phyloP scores from a whole-genome alignment of 495 filamentous ascomycete genomes.

The Neurospora sublineolata region DNA sequence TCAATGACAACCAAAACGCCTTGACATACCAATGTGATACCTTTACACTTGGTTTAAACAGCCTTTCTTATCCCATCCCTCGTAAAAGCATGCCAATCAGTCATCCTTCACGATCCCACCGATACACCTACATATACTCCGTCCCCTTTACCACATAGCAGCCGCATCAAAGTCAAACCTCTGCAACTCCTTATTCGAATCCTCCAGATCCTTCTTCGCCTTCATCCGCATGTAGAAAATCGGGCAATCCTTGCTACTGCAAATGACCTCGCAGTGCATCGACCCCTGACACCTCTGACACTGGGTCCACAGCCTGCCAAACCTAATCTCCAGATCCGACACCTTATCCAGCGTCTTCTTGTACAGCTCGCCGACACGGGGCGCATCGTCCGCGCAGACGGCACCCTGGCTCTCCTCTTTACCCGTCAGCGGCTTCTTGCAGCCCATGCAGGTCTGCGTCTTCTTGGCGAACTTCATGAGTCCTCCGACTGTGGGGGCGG shows the following conservation, averaged over 20 bases:
- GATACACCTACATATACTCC: background rate
- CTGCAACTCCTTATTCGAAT: slow-evolving; percentile 79
- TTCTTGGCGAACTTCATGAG: slow-evolving; percentile 98
- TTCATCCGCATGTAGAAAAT: slow-evolving; percentile 99
- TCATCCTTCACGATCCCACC: background rate
- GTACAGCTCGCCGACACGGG: slow-evolving; percentile 84
- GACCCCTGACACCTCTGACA: slow-evolving; percentile 97
- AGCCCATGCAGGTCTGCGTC: slow-evolving; percentile 95
- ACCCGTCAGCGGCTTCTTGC: slow-evolving; percentile 82
- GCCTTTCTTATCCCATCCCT: background rate
- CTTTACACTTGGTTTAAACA: background rate
- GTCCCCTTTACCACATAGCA: slow-evolving; percentile 34
- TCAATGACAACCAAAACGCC: background rate
- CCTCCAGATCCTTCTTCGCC: slow-evolving; percentile 96
- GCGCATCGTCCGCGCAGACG: slow-evolving; percentile 74
- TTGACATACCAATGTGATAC: background rate
- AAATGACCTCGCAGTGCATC: slow-evolving; percentile 96
- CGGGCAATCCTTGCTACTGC: slow-evolving; percentile 87
- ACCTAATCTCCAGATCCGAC: slow-evolving; percentile 83
- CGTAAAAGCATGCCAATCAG: background rate
- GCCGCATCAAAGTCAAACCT: slow-evolving; percentile 77
- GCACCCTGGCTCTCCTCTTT: slow-evolving; percentile 74
- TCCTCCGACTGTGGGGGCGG: slow-evolving; percentile 77
- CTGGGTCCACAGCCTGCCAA: slow-evolving; percentile 92
- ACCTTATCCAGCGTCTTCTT: slow-evolving; percentile 80